These are phyloP conservation scores for Fusarium cyanostomum DNA, from an alignment of 2,329 filamentous ascomycete species.

Conservation along the genomic window DNA sequence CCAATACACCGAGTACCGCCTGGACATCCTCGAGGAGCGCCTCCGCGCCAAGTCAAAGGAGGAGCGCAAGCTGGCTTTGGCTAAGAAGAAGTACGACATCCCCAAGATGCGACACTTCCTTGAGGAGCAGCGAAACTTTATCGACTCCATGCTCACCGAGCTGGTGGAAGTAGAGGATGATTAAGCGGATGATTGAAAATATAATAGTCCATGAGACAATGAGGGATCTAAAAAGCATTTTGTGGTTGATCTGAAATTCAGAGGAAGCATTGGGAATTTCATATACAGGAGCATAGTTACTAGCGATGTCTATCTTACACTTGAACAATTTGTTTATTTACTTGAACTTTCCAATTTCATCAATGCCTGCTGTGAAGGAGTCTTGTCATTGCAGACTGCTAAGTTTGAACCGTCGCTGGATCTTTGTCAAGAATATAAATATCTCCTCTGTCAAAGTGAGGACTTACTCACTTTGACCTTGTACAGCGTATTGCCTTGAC, in stretches of 20 bases:
- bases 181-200: neutral
- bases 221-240: neutral
- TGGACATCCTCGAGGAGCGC: conserved; percentile 11
- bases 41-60: neutral
- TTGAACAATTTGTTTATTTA: neutral
- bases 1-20: conserved; percentile 9
- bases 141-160: conserved; percentile 3
- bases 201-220: neutral
- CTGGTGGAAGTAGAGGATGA: conserved; percentile 7
- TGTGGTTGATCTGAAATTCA: neutral
- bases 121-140: conserved; percentile 1
- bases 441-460: too few relatives aligned
- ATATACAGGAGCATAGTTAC: neutral
- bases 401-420: too few relatives aligned
- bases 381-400: too few relatives aligned
- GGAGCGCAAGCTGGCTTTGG: neutral
- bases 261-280: neutral
- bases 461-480: too few relatives aligned
- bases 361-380: too few relatives aligned
- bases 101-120: neutral
- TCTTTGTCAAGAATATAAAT: too few relatives aligned
- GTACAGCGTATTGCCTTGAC: too few relatives aligned
- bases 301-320: neutral
- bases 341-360: neutral
- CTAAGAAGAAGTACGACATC: conserved; percentile 10